phyloP scores from a whole-genome alignment of 805 yeast genomes.

The Lipomyces kockii region DNA sequence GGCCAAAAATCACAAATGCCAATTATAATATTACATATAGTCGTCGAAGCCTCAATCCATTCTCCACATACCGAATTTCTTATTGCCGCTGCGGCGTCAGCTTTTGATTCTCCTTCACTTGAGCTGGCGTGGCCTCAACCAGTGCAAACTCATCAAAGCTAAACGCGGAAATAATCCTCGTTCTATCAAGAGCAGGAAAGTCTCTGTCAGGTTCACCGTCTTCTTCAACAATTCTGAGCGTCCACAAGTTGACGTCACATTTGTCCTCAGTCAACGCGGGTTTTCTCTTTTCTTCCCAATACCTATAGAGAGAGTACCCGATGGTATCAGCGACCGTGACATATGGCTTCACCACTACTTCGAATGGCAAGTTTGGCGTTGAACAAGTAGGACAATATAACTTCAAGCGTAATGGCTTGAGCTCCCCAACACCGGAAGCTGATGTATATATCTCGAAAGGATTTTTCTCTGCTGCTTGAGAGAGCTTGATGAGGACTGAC shows the following conservation, averaged over 20 bases:
- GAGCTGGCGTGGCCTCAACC: conserved; percentile 53
- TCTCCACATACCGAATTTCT: not conserved
- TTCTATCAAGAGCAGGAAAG: conserved; percentile 83
- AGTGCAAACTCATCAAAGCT: conserved; percentile 83
- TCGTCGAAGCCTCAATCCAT: not conserved
- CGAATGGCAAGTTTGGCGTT: conserved; percentile 44
- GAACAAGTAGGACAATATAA: conserved; percentile 46
- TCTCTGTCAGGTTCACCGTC: conserved; percentile 90
- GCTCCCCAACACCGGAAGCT: conserved; percentile 46
- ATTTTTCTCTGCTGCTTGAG: conserved; percentile 42
- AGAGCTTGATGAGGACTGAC: conserved; percentile 41
- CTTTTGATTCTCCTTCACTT: conserved; percentile 54
- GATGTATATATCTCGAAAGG: conserved; percentile 46
- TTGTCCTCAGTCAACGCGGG: conserved; percentile 41
- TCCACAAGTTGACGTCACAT: conserved; percentile 70
- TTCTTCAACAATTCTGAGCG: conserved; percentile 82
- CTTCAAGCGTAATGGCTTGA: conserved; percentile 42
- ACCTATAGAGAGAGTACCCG: conserved; percentile 55
- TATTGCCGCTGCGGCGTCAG: not conserved
- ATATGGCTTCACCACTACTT: conserved; percentile 45
- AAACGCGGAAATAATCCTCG: conserved; percentile 66
- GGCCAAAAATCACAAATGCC: conserved; percentile 1
- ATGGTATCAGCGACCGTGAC: conserved; percentile 59
- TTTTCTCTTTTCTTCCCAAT: conserved; percentile 39
- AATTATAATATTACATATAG: not conserved